These are phyloP conservation scores for Daldinia vernicosa DNA, from an alignment of 495 filamentous ascomycete genomes.

Conservation along the genomic window DNA sequence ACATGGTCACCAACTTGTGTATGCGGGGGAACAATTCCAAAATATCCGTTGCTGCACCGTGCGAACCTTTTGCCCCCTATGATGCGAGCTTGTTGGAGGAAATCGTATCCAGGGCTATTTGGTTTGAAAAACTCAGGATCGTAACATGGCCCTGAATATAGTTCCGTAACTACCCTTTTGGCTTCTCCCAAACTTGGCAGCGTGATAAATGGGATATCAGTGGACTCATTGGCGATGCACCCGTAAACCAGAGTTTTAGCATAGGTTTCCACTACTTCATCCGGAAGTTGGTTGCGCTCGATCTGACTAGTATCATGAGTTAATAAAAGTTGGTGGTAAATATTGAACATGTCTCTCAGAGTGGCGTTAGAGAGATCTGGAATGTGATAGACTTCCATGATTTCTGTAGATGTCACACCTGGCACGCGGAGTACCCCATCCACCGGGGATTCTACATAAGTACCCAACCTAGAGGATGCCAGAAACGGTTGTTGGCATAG, in stretches of 20 bases:
- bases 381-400: neutral
- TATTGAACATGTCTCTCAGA: neutral
- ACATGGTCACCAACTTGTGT: neutral
- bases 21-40: neutral
- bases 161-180: neutral
- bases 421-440: neutral
- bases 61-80: neutral
- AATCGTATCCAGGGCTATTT: neutral
- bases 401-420: neutral
- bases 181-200: neutral
- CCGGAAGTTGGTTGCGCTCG: neutral
- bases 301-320: neutral
- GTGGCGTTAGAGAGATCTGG: neutral
- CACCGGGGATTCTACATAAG: neutral
- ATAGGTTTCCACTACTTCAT: neutral
- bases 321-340: neutral
- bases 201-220: neutral
- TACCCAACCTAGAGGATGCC: neutral
- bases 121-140: neutral
- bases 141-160: neutral
- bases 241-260: neutral
- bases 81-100: neutral
- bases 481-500: conserved; percentile 2
- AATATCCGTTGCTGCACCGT: neutral
- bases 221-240: neutral